A percentile compares a stretch with the other conserved stretches of the same genome.
Conservation (phyloP, 306 rosid species). For the Glycine soja region DNA sequence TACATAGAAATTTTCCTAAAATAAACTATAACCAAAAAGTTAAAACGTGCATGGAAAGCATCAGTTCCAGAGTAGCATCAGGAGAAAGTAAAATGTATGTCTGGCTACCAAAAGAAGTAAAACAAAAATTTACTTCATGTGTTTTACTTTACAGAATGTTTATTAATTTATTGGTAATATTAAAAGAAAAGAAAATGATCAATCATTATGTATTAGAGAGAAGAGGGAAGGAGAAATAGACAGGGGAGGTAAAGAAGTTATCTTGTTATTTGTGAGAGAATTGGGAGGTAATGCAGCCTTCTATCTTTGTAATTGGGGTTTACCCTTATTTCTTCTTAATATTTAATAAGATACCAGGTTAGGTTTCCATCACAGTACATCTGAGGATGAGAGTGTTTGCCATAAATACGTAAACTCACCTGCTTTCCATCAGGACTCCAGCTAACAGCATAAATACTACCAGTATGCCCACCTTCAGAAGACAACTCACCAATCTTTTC, state of each 20-base stretch:
- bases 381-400: background rate
- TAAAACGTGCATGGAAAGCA: background rate
- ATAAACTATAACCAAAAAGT: background rate
- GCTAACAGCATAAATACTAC: conserved; percentile 94
- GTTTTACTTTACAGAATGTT: conserved; percentile 5
- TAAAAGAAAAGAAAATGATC: conserved; percentile 23
- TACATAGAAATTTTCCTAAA: background rate
- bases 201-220: conserved; percentile 4
- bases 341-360: background rate
- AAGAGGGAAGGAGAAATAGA: background rate
- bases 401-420: conserved; percentile 52
- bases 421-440: conserved; percentile 98
- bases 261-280: background rate
- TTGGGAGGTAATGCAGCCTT: background rate
- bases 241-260: background rate
- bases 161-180: background rate
- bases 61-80: no score
- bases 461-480: conserved; percentile 88
- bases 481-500: conserved; percentile 91
- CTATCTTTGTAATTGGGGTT: background rate
- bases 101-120: conserved; percentile 31
- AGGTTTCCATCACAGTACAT: background rate
- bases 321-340: background rate
- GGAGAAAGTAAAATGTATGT: conserved; percentile 8
- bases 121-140: background rate